Percentiles rank a stretch among this genome's conserved stretches.
Conservation (phyloP, 176 grass and related monocot genomes). For the Ampelocalamus luodianensis region DNA sequence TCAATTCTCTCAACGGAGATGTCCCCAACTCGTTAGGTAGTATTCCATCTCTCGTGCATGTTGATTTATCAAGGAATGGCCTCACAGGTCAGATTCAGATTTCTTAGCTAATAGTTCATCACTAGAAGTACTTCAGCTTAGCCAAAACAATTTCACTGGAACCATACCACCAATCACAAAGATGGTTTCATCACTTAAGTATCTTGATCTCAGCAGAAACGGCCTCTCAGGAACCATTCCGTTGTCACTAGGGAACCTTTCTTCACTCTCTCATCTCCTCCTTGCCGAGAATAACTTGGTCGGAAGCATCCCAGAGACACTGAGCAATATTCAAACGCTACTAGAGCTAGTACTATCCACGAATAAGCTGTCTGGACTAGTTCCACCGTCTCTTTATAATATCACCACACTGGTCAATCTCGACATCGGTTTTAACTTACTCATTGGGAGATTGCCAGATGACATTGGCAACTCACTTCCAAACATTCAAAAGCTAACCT, state of each 20-base stretch:
- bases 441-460: conserved; percentile 45
- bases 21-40: conserved; percentile 34
- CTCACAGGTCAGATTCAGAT: conserved; percentile 43
- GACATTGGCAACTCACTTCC: conserved; percentile 46
- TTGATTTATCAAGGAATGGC: conserved; percentile 36
- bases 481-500: conserved; percentile 11
- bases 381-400: conserved; percentile 44
- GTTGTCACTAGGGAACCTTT: conserved; percentile 46
- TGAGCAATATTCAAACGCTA: background rate
- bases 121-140: conserved; percentile 18
- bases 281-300: conserved; percentile 26
- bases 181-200: background rate
- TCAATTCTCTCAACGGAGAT: conserved; percentile 26
- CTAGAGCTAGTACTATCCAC: no score
- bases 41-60: background rate
- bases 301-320: conserved; percentile 49
- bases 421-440: background rate
- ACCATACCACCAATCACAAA: no score
- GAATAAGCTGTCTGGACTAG: conserved; percentile 19
- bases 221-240: conserved; percentile 47
- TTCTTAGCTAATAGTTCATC: conserved; percentile 42
- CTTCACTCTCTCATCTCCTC: background rate
- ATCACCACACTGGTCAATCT: background rate
- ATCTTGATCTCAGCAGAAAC: conserved; percentile 2
- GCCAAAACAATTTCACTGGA: conserved; percentile 40